Base-by-base conservation (phyloP, 441 rosid genomes). In the Euphorbia schlechtendalii region DNA sequence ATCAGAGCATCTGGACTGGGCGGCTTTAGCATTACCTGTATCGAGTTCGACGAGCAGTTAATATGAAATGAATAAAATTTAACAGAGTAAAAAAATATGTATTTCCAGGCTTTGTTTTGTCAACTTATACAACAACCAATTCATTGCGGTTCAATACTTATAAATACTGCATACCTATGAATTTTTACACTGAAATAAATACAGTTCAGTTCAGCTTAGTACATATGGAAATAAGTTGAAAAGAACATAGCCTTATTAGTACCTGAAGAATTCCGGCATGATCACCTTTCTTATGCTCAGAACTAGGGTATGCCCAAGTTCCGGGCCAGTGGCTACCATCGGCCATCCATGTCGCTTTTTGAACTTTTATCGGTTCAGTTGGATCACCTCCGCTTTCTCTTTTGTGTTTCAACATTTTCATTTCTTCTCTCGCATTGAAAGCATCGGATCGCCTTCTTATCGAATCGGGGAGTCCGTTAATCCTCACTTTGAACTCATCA, bases 291-390 rank as follows among this genome's bases (percentile, higher is more conserved):
- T 89, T 67, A 65, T 92, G 97, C 22, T 90, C 97, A 15, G 84
- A 41, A 0, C 86, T 59, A 4, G 89, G 55, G n/a, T 30, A 21
- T 8, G 85, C 45, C 96, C 97, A 92, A 15, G 92, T 79, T 56
- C 94, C 98, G 0, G 96, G 96, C 98, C 98, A 92, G 60, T 92
- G 96, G 41, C 92, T 92, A 36, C 97, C 98, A 66, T 92, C 97
- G 22, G 96, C 98, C 98, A 92, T 90, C 98, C 98, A 90, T 13
- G 98, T 92, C n/a, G 94, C 97, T 71, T 84, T 92, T 5, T 59
- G 81, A 61, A 90, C 78, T 71, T 84, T 86, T 0, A 83, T 69
- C 3, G 82, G 82, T 71, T 88, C 96, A 30, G 78, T 62, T 1
- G 89, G 86, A 65, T 88, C 94, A 56, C 71, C 84, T 0, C 86